Percentiles rank a stretch among this genome's conserved stretches.
These are phyloP conservation scores for Cymbidium sinense DNA, from an alignment of 106 monocot species.

Conservation along the genomic window DNA sequence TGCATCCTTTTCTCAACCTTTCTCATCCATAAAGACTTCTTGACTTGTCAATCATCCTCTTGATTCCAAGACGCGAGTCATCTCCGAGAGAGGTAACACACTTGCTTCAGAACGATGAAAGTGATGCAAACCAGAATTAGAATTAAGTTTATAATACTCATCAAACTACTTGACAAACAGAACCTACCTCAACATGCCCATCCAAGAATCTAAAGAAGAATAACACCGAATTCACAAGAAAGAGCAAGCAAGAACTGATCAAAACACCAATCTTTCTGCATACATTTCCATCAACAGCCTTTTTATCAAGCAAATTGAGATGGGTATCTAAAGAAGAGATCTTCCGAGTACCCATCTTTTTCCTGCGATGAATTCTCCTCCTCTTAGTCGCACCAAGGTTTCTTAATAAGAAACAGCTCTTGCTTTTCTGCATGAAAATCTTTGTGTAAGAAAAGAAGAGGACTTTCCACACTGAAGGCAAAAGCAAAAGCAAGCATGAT, in stretches of 20 bases:
- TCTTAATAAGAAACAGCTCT: not conserved
- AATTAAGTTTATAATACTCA: not conserved
- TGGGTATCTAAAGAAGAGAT: not conserved
- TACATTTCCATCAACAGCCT: not conserved
- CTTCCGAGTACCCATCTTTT: not conserved
- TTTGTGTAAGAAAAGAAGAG: not conserved
- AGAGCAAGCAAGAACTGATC: slow-evolving; percentile 2
- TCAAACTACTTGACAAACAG: not conserved
- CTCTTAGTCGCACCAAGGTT: not conserved
- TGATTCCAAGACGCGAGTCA: not conserved
- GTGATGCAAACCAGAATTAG: not conserved
- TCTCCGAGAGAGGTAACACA: not conserved
- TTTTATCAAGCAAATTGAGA: not conserved
- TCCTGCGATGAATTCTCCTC: not conserved
- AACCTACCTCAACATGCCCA: slow-evolving; percentile 12
- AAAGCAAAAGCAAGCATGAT: not conserved
- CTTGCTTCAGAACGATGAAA: not conserved
- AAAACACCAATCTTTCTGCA: slow-evolving; percentile 2
- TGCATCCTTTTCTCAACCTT: slow-evolving; percentile 1
- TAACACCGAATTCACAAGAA: not conserved
- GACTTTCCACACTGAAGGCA: not conserved
- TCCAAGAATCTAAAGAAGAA: not conserved
- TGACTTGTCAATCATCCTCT: not conserved
- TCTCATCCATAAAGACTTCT: not conserved
- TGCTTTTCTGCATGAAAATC: slow-evolving; percentile 1